Evolutionary conservation across 495 filamentous ascomycete genomes (phyloP), one percentile per base, ranked within the genome.

Genomic region (Cladorrhinum samala): DNA sequence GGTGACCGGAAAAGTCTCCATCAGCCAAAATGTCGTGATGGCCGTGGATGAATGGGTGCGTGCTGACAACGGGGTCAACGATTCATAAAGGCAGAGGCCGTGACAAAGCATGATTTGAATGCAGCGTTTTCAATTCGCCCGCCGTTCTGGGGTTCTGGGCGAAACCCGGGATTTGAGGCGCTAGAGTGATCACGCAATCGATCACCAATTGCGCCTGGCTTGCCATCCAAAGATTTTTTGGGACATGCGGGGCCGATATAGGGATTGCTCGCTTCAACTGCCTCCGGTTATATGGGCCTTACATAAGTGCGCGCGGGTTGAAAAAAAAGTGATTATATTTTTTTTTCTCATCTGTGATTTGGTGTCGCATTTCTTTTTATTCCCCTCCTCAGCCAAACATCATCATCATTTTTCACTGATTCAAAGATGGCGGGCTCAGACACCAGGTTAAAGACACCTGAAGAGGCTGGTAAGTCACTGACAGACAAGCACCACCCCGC

Each of bases 401-500:
- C 21, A 21, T 40, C 20, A 16, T 46, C 27, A 23, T 43, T 16
- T 50, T 54, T 44, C 33, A 43, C 20, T 33, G 43, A 49, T 49
- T 50, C 53, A 54, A 61, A 47, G 40, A 75, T 72, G 71, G 68
- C 69, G 54, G 55, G 24, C 42, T n/a, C 42, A 45, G 13, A 59
- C 48, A 52, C 49, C 52, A 57, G 46, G 56, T 65, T 73, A 54
- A 64, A 65, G 45, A 74, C 73, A 61, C 70, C 73, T 49, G 68
- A 73, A 67, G 71, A 77, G 64, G 73, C 73, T 50, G 72, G 73
- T 75, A 64, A 55, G 65, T 67, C 24, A 30, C 24, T 23, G 20
- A 23, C 37, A 21, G 18, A 11, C 38, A 30, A 47, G 18, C 47
- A 45, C 40, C 46, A 52, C 50, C 43, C 45, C 41, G 40, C 55